Base-by-base conservation (phyloP, 202 grass and related monocot genomes). In the Cymbopogon flexuosus region DNA sequence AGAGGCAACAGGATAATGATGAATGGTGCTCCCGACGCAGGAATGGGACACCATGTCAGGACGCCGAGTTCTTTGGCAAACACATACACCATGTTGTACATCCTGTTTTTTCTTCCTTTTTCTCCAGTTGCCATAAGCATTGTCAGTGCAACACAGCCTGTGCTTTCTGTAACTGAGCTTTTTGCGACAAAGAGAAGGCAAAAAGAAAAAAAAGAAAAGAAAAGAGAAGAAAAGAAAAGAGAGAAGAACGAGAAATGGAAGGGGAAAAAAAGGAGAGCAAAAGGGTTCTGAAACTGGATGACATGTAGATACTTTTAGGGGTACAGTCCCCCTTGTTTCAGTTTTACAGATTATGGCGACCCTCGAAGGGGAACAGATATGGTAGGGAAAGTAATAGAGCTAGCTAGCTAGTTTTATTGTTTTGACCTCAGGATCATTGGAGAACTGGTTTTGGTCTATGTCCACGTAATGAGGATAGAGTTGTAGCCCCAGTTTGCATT, bases 1-100 rank as follows among this genome's bases (percentile, higher is more conserved):
- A 68, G 58, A 80, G 77, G 73, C 27, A 66, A 18, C 37, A 5
- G 60, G 74, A 40, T 45, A 77, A 79, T 52, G 82, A 35, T 78
- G 76, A 79, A 85, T 73, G 49, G 81, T 57, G 37, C 52, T 8
- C 19, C 27, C 24, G 0, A 42, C 16, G 54, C 56, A 70, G 39
- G 39, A 64, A 81, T 57, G 54, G 70, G 68, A 68, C 19, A 58
- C 8, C 54, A 10, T 58, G 54, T 58, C 8, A 21, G 8, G 54
- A 19, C 1, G 8, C 19, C 8, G 8, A 23, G 54, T 58, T 58
- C 54, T 58, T 58, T 58, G 54, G 54, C 54, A 58, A 23, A 58
- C 3, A 19, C 54, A 58, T 58, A 63, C 70, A 62, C 27, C 80
- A 57, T 77, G 46, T 13, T 93, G 82, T 86, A 90, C 85, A 86